Evolutionary conservation across 1,284 basidiomycete genomes (phyloP), one percentile per base, ranked within the genome.

Genomic region (Erythrobasidium hasegawianum): DNA sequence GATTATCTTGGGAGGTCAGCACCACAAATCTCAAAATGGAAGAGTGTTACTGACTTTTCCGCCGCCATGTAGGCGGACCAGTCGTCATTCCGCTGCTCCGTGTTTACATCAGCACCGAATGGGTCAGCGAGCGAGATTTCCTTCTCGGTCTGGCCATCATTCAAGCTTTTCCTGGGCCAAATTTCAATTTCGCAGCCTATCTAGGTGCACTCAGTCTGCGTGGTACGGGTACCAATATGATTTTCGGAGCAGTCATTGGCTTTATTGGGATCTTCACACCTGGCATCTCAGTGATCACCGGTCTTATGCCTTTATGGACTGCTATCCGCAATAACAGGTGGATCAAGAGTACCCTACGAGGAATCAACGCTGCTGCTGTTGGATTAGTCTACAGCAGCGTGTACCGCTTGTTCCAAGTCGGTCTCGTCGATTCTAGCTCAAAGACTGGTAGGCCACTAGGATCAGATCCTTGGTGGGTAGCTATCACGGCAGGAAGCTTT

Each of bases 141-240:
- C 76, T 85, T 10, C 78, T 85, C 47, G 81, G 84, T 10, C 80
- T 85, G 43, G 83, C 84, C 13, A 80, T 85, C 67, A 71, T 79
- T 20, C 77, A 72, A 70, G 76, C 76, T 2, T 72, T 75, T 41
- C 76, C 76, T 2, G 83, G 84, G 1, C 84, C 84, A 13, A 83
- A 84, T 73, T 85, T 85, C 75, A 83, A 83, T 73, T 85, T 80
- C 72, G 81, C 83, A 2, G 80, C 81, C 22, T 84, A 82, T 70
- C 80, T 85, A 33, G 84, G 83, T 18, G 80, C 81, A 7, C 78
- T 85, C 40, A 76, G 78, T 0, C 43, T 79, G 2, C 33, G 33
- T 33, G 33, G 33, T 33, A 33, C 33, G 33, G 73, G 78, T 0
- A 71, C 73, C 7, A 73, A 75, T 7, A 73, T 75, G 2, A 74